Evolutionary conservation across 192 early-diverging fungal genomes (phyloP).

Genomic region (Entomortierella chlamydospora): DNA sequence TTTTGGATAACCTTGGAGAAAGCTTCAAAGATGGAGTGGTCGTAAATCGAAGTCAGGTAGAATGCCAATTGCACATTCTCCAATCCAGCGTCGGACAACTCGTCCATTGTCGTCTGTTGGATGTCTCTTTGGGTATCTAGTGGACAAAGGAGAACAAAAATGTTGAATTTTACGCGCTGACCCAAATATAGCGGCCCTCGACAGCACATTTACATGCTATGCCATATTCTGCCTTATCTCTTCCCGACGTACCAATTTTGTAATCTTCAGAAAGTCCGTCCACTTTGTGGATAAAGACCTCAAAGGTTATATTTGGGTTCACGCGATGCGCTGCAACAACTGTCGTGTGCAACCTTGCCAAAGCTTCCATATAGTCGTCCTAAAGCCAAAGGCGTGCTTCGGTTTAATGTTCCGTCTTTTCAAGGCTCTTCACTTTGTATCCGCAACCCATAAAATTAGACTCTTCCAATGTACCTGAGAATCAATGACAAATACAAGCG

Average conservation of each 20-base stretch:
- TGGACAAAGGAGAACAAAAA: too few relatives aligned
- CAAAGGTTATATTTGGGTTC: constrained; percentile 89
- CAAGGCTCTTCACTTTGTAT: too few relatives aligned
- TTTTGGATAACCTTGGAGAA: constrained; percentile 95
- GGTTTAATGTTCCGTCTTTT: background rate
- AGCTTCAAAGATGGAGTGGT: constrained; percentile 94
- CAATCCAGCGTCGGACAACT: constrained; percentile 79
- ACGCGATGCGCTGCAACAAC: constrained; percentile 80
- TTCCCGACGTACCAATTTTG: constrained; percentile 77
- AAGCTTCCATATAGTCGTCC: constrained; percentile 87
- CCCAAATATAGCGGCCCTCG: too few relatives aligned
- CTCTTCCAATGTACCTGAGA: constrained; percentile 79
- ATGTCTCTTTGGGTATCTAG: constrained; percentile 94
- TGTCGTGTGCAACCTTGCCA: constrained; percentile 78
- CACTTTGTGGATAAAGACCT: constrained; percentile 97
- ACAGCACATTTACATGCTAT: too few relatives aligned
- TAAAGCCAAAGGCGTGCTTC: constrained; percentile 8
- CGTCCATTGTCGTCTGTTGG: constrained; percentile 90
- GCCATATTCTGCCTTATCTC: background rate
- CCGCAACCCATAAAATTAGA: too few relatives aligned
- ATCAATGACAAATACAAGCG: constrained; percentile 94
- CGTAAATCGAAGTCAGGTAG: constrained; percentile 94
- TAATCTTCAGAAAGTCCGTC: constrained; percentile 96
- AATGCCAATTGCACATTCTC: constrained; percentile 85
- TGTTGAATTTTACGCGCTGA: too few relatives aligned